Evolutionary conservation across 768 basidiomycete species (phyloP).

Genomic region (Baorangia bicolor): DNA sequence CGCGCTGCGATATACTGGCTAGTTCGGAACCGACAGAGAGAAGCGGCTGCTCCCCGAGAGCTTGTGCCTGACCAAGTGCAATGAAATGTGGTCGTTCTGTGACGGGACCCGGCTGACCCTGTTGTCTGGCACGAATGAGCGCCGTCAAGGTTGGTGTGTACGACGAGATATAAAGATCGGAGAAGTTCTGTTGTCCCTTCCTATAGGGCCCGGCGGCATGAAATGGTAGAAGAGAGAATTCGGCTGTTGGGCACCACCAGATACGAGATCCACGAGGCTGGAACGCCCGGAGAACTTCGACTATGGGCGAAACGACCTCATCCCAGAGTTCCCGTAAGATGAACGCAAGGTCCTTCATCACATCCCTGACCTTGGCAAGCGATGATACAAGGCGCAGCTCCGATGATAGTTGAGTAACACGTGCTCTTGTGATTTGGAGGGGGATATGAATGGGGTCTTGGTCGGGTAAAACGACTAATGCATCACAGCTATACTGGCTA

Average conservation of each 20-base stretch:
- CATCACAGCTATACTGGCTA: neutral
- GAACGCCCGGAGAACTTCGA: neutral
- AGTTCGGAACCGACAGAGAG: neutral
- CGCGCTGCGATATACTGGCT: neutral
- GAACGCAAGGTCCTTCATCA: neutral
- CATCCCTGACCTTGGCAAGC: neutral
- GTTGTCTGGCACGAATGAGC: neutral
- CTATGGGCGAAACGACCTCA: neutral
- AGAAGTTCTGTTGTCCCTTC: neutral
- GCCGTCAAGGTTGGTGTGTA: neutral
- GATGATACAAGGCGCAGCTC: neutral
- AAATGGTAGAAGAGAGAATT: neutral
- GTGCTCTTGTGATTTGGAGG: neutral
- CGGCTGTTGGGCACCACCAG: neutral
- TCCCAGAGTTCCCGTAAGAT: neutral
- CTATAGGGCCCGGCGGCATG: neutral
- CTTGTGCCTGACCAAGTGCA: neutral
- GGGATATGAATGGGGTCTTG: neutral
- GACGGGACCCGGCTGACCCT: neutral
- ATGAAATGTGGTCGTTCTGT: neutral
- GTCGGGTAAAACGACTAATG: neutral
- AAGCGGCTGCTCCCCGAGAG: neutral
- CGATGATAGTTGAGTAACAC: neutral
- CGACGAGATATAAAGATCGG: neutral
- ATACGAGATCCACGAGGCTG: neutral